These are phyloP conservation scores for Sequoia sempervirens DNA, from an alignment of 75 land plant genomes.

Conservation along the genomic window DNA sequence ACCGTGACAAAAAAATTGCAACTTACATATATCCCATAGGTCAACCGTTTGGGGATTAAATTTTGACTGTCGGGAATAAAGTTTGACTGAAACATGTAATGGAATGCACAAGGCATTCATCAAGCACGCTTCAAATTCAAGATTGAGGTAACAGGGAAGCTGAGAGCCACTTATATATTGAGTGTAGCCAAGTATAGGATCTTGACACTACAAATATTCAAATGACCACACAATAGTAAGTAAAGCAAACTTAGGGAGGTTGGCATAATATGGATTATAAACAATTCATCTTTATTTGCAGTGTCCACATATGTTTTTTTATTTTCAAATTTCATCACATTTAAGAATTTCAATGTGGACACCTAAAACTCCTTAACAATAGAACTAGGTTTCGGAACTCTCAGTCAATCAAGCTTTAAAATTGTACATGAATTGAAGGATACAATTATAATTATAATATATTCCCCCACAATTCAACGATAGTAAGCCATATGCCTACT, in stretches of 20 bases:
- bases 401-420: background rate
- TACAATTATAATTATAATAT: slow-evolving; percentile 10
- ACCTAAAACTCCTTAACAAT: background rate
- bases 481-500: slow-evolving; percentile 99
- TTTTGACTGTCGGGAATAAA: background rate
- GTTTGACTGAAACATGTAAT: background rate
- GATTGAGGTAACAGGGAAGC: background rate
- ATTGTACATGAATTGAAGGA: background rate
- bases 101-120: background rate
- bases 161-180: background rate
- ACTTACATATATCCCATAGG: background rate
- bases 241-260: background rate
- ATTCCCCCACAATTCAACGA: slow-evolving; percentile 23
- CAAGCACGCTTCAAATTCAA: background rate
- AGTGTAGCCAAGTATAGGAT: background rate
- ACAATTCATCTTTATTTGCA: background rate
- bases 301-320: background rate
- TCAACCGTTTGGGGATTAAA: too few species aligned
- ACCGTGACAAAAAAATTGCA: too few species aligned
- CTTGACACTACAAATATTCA: background rate
- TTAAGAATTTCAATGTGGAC: background rate
- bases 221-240: background rate
- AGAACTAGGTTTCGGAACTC: background rate
- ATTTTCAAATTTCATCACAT: background rate
- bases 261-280: background rate